phyloP scores from a whole-genome alignment of 177 flowering plant species.

The Vitis hybrid region DNA sequence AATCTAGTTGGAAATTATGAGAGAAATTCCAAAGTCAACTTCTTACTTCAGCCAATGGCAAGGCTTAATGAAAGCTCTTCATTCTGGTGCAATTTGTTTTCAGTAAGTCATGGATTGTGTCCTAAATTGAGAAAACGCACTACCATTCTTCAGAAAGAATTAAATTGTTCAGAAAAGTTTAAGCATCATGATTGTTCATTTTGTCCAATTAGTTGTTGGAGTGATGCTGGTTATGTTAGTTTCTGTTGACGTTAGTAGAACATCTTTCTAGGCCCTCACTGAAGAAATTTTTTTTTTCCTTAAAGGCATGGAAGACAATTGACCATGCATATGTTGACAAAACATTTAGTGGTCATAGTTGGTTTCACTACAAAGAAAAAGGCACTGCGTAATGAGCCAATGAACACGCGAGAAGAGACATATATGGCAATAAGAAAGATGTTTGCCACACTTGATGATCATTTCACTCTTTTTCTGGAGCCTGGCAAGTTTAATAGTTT shows the following conservation, averaged over 20 bases:
- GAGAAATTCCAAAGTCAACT: conserved; percentile 10
- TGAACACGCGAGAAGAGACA: conserved; percentile 89
- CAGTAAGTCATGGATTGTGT: conserved; percentile 14
- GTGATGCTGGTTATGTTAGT: conserved; percentile 51
- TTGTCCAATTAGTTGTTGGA: conserved; percentile 41
- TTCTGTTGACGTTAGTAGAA: conserved; percentile 41
- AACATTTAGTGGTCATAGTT: conserved; percentile 90
- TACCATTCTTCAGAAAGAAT: conserved; percentile 19
- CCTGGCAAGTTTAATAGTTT: conserved; percentile 86
- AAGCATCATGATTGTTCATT: conserved; percentile 29
- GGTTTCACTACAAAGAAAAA: conserved; percentile 95
- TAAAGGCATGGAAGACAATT: conserved; percentile 96
- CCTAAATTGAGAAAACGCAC: conserved; percentile 11
- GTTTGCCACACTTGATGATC: conserved; percentile 90
- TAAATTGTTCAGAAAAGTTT: conserved; percentile 28
- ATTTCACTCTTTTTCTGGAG: conserved; percentile 92
- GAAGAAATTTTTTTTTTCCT: conserved; percentile 72
- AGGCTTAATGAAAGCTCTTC: conserved; percentile 19
- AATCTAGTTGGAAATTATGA: conserved; percentile 5
- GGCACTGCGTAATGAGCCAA: conserved; percentile 88
- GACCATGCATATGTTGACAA: conserved; percentile 98
- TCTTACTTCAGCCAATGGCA: conserved; percentile 20
- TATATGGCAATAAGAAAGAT: conserved; percentile 90
- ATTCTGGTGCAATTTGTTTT: conserved; percentile 17
- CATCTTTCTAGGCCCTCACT: conserved; percentile 71